Percentiles rank a stretch among this genome's conserved stretches.
Conservation (phyloP, 306 rosid species). For the Quercus mongolica region DNA sequence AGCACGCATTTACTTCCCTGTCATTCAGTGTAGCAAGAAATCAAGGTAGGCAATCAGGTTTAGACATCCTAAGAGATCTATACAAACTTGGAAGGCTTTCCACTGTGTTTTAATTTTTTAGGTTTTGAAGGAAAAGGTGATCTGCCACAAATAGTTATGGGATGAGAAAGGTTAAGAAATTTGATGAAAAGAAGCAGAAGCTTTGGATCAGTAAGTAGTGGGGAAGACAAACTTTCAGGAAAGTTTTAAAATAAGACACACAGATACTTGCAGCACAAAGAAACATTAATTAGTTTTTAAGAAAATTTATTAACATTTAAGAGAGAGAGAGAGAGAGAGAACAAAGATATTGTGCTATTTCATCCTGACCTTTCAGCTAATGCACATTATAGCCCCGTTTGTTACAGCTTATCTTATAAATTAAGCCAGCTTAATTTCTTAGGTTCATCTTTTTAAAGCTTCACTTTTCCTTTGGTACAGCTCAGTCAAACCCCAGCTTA, state of each 20-base stretch:
- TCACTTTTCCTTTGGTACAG: no score
- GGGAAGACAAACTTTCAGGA: not conserved
- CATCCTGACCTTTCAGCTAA: not conserved
- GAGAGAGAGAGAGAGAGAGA: not conserved
- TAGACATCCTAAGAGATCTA: slow-evolving; percentile 14
- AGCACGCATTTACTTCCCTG: slow-evolving; percentile 82
- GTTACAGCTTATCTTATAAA: no score
- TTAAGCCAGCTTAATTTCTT: no score
- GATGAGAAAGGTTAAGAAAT: not conserved
- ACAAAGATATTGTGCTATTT: not conserved
- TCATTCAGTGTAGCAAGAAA: slow-evolving; percentile 55
- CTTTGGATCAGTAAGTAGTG: not conserved
- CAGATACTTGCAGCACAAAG: not conserved
- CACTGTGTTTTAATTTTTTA: not conserved
- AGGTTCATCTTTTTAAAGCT: no score
- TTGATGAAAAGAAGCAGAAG: not conserved
- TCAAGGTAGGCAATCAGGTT: slow-evolving; percentile 45
- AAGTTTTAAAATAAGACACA: not conserved
- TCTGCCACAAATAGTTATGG: not conserved
- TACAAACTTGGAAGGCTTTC: slow-evolving; percentile 2
- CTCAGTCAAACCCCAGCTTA: no score
- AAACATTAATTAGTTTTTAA: not conserved
- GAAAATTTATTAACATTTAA: not conserved
- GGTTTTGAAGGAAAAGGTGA: not conserved
- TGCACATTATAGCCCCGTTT: not conserved